A percentile compares a stretch with the other conserved stretches of the same genome.
These are phyloP conservation scores for Mycena pura DNA, from an alignment of 768 basidiomycete species.

Conservation along the genomic window DNA sequence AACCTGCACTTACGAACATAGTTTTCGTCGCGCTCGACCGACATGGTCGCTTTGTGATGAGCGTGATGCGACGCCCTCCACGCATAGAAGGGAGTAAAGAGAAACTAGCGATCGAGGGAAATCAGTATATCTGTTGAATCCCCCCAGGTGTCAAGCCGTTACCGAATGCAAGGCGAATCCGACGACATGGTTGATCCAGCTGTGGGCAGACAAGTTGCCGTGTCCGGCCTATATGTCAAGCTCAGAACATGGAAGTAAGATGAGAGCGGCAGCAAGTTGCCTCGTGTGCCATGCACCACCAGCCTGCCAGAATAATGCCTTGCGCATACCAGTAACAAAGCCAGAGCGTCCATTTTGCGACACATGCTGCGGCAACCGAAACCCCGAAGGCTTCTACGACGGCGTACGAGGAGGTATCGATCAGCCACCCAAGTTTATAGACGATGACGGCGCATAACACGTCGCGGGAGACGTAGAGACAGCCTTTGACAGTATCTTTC, in stretches of 20 bases:
- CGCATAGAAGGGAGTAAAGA: constrained; percentile 66
- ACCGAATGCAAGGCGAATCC: constrained; percentile 40
- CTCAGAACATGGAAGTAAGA: neutral
- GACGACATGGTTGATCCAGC: constrained; percentile 38
- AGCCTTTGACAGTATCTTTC: constrained; percentile 49
- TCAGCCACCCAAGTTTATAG: constrained; percentile 46
- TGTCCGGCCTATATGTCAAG: constrained; percentile 45
- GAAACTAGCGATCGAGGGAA: constrained; percentile 46
- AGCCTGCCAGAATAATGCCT: constrained; percentile 48
- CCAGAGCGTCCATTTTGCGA: constrained; percentile 41
- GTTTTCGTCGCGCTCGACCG: constrained; percentile 77
- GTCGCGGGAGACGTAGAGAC: constrained; percentile 52
- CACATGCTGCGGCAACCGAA: neutral
- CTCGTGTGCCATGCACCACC: constrained; percentile 54
- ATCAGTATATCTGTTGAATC: constrained; percentile 43
- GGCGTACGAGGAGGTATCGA: constrained; percentile 30
- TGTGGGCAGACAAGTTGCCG: constrained; percentile 42
- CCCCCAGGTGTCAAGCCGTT: too few relatives aligned
- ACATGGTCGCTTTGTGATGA: constrained; percentile 59
- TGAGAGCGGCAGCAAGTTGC: neutral
- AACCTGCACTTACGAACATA: constrained; percentile 48
- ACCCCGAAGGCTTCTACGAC: constrained; percentile 8
- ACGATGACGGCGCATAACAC: constrained; percentile 45
- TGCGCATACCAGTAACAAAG: constrained; percentile 49
- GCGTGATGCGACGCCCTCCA: constrained; percentile 71